Conservation (phyloP, 2,329 filamentous ascomycete species). For the Phialophora chinensis region DNA sequence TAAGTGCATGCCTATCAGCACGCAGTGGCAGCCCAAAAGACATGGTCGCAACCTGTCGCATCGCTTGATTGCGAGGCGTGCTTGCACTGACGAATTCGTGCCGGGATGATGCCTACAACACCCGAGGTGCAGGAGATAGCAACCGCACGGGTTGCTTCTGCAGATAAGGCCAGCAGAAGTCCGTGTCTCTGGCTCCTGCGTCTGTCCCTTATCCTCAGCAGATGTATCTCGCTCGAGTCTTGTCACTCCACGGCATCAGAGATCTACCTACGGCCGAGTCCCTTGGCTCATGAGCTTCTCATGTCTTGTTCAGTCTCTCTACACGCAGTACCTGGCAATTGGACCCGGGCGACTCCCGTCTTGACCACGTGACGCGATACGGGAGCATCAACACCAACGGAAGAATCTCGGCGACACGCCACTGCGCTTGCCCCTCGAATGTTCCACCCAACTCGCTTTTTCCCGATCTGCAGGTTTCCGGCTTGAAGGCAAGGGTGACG, state of each 20-base stretch:
- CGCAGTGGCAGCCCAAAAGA: not conserved
- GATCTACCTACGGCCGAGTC: not conserved
- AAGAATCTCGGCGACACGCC: not conserved
- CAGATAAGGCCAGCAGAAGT: constrained; percentile 11
- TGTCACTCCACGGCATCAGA: constrained; percentile 9
- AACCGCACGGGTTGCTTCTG: not conserved
- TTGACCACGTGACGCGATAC: not conserved
- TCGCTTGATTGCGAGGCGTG: constrained; percentile 20
- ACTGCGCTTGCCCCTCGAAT: not conserved
- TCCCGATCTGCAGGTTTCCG: not conserved
- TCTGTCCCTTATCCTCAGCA: not conserved
- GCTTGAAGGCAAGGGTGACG: not conserved
- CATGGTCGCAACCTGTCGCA: constrained; percentile 14
- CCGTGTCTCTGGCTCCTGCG: not conserved
- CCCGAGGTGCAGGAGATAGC: constrained; percentile 15
- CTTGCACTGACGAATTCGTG: constrained; percentile 2
- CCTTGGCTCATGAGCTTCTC: constrained; percentile 5
- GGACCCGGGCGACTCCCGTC: not conserved
- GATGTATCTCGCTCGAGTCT: not conserved
- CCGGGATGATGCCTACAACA: constrained; percentile 3
- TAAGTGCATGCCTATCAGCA: constrained; percentile 9
- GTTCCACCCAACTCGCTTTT: not conserved
- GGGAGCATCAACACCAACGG: not conserved
- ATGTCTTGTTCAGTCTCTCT: not conserved
- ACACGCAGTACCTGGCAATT: not conserved